Evolutionary conservation across 176 grass and related monocot species (phyloP), one percentile per base, ranked within the genome.

Genomic region (Canna indica): DNA sequence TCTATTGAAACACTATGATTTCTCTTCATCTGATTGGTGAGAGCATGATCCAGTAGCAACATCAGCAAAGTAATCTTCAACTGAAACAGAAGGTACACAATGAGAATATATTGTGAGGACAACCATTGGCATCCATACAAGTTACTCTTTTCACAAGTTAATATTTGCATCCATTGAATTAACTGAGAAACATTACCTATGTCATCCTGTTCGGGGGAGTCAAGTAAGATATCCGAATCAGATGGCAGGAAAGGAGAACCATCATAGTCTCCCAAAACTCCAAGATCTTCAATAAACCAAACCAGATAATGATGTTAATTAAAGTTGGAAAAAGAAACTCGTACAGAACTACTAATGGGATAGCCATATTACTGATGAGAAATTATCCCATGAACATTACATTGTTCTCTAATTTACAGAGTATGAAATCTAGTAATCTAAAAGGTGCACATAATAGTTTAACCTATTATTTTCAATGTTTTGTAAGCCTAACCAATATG

Each of bases 221-320:
- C 92, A 14, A 96, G 86, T 18, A 91, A 69, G 36, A 96, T 88
- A 68, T 96, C 88, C 2, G 92, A 89, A 73, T 96, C 92, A 3
- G 88, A 89, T 47, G 88, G 83, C 73, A 96, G 83, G 79, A 96
- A 96, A 50, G 88, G 92, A 50, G 88, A 86, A 58, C 92, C 92
- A 1, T 82, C 75, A 41, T 96, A 91, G 68, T 96, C 88, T 74
- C 91, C 92, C 24, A 96, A 76, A 44, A 75, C 92, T 72, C 84
- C 92, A 78, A 96, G 78, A 65, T 96, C 92, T 96, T 78, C 58
- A 13, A 57, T 34, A 13, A 67, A 27, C 1, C 44, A 68, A 32
- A 2, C 24, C 6, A 32, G 29, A 45, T 57, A 5, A 65, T 35
- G 18, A 33, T 17, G 22, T 20, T 26, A 50, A 68, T 38, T 22